Evolutionary conservation across 306 rosid species (phyloP), one percentile per base, ranked within the genome.

Genomic region (Ziziphus jujuba): DNA sequence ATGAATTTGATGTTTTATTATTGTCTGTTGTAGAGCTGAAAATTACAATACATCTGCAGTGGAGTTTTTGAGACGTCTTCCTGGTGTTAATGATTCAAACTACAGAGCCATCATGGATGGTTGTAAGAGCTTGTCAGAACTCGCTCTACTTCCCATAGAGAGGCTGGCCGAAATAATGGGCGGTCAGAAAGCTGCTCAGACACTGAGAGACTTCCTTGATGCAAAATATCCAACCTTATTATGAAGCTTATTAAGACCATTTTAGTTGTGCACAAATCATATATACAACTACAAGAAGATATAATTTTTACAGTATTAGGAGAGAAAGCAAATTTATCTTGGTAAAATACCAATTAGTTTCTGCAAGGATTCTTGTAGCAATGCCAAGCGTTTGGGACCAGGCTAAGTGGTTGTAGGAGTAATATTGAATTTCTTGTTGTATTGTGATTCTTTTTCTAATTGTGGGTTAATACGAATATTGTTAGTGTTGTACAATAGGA

Each of bases 201-300:
- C 85, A 60, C 96, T 93, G 6, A 80, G 96, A 76, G 97, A 93
- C 3, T 93, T 90, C 80, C 87, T 93, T 15, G 98, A 93, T 81
- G 98, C 98, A 14, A 93, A 93, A 77, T 90, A 93, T 82, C 98
- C 98, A 47, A 90, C 97, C 59, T 76, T 90, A 78, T 77, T 87
- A 61, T 84, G 85, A 85, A 65, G 57, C 53, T 58, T 43, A 61
- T 17, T 11, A 45, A 66, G 52, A 62, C 15, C 28, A 17, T 61
- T 17, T 19, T 15, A 58, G 56, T 78, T 56, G 67, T 55, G 33
- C 33, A 28, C 33, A 28, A 28, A 9, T 40, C 13, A 12, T 40
- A 40, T 36, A 36, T 10, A 40, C 13, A 40, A 40, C 45, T 0
- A 40, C 12, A 40, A 40, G 12, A 40, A 12, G 11, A 38, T 40